Evolutionary conservation across 345 rosid species (phyloP), one percentile per base, ranked within the genome.

Genomic region (Sonneratia caseolaris): DNA sequence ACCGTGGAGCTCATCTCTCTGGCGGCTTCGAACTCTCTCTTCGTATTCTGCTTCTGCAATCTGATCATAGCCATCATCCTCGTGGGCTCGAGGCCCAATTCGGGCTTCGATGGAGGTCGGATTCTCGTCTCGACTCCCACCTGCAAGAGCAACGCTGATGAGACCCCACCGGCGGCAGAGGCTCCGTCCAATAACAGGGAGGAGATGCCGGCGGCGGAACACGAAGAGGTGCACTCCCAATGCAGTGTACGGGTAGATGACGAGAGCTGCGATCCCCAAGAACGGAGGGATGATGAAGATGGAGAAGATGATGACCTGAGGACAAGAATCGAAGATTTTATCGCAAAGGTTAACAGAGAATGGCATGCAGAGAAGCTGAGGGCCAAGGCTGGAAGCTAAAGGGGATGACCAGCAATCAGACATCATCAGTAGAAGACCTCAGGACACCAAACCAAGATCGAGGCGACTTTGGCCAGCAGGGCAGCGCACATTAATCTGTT

Each of bases 301-400:
- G 64, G 76, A 18, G 79, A 71, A n/a, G 64, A 80, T 0, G 81
- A 88, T 73, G 82, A 84, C 73, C 76, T 88, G 68, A 77, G 83
- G 68, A 87, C 76, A 84, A 79, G 88, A 77, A 79, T 79, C 4
- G 96, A 88, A 74, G 89, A 86, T 64, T 87, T 90, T 49, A 90
- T 87, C 22, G 72, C 72, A 22, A 85, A 87, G 66, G 83, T 87
- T 37, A 86, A 84, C 55, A 76, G 75, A 40, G 86, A 80, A 77
- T 85, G 96, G 95, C 82, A 70, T 67, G 80, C 73, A 66, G 95
- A 92, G 73, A 76, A 48, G 70, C 53, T 43, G 62, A 70, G 73
- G 74, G 68, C 75, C 22, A 37, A 42, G 37, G 37, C 36, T 47
- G 5, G 36, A n/a, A 35, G 64, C 0, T 37, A 48, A 37, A 27